These are phyloP conservation scores for Phytophthora colocasiae DNA, from an alignment of 352 stramenopile genomes.

Conservation along the genomic window DNA sequence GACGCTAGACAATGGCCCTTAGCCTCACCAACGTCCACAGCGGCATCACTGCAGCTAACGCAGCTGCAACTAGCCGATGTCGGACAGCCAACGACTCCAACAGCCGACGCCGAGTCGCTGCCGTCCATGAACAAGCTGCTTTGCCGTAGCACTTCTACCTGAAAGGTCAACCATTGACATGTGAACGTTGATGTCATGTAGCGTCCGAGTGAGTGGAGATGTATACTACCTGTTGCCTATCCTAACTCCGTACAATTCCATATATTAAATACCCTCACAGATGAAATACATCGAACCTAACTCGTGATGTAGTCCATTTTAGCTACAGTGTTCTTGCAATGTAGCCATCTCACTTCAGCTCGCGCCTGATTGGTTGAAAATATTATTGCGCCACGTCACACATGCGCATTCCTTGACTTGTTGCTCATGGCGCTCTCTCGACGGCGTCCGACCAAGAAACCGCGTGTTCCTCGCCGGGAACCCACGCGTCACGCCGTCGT, in stretches of 20 bases:
- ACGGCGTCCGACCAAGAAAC: conserved; percentile 30
- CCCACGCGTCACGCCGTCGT: conserved; percentile 80
- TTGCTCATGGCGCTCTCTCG: conserved; percentile 16
- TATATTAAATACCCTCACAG: background rate
- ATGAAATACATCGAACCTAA: background rate
- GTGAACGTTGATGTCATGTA: conserved; percentile 10
- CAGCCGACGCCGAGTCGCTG: conserved; percentile 49
- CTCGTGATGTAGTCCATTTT: background rate
- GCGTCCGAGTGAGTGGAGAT: conserved; percentile 27
- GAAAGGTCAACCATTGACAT: conserved; percentile 9
- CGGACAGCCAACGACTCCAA: background rate
- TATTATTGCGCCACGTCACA: conserved; percentile 13
- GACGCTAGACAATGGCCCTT: conserved; percentile 34
- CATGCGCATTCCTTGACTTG: background rate
- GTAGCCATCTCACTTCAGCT: conserved; percentile 15
- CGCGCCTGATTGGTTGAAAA: conserved; percentile 31
- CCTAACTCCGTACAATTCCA: conserved; percentile 11
- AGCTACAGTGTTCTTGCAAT: background rate
- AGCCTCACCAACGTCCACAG: conserved; percentile 24
- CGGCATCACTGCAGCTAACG: conserved; percentile 21
- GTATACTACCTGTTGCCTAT: conserved; percentile 38
- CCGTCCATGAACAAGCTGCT: conserved; percentile 73
- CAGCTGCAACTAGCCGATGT: conserved; percentile 24
- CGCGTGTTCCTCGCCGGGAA: conserved; percentile 6
- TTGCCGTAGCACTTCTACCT: conserved; percentile 35